Conservation (phyloP, 1,139 yeast species). For the Zygosaccharomyces pseudobailii region DNA sequence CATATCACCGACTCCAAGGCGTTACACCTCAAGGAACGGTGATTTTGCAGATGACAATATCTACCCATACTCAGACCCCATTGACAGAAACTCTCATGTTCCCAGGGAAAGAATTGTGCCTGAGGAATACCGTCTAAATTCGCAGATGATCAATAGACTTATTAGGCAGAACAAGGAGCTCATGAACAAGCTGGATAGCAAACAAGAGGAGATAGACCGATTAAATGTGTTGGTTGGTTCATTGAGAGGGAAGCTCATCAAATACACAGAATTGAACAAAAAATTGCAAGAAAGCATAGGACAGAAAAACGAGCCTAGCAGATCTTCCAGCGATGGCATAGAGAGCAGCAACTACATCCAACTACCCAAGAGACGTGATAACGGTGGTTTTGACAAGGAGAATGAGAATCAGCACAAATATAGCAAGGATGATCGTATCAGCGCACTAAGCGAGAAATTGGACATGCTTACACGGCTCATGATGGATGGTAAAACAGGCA, state of each 20-base stretch:
- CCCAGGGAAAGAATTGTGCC: slow-evolving; percentile 22
- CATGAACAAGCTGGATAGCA: slow-evolving; percentile 18
- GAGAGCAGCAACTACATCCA: slow-evolving; percentile 14
- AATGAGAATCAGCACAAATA: background rate
- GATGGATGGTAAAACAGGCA: slow-evolving; percentile 7
- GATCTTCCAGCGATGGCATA: slow-evolving; percentile 8
- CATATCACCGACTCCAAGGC: slow-evolving; percentile 25
- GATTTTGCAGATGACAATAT: slow-evolving; percentile 6
- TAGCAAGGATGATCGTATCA: slow-evolving; percentile 15
- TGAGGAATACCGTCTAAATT: slow-evolving; percentile 25
- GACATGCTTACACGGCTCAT: slow-evolving; percentile 19
- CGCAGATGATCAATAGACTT: slow-evolving; percentile 24
- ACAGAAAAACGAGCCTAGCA: background rate
- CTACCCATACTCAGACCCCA: slow-evolving; percentile 10
- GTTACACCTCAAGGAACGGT: slow-evolving; percentile 15
- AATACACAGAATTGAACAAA: slow-evolving; percentile 26
- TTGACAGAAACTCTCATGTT: slow-evolving; percentile 2
- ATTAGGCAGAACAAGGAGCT: slow-evolving; percentile 26
- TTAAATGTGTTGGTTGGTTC: slow-evolving; percentile 26
- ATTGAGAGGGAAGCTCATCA: slow-evolving; percentile 24
- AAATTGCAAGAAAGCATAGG: slow-evolving; percentile 14
- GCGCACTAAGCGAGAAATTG: slow-evolving; percentile 18
- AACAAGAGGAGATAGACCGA: slow-evolving; percentile 26
- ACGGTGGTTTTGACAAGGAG: background rate
- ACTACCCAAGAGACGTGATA: slow-evolving; percentile 13